phyloP scores from a whole-genome alignment of 2,329 filamentous ascomycete species.

The Botrytis pseudocinerea region DNA sequence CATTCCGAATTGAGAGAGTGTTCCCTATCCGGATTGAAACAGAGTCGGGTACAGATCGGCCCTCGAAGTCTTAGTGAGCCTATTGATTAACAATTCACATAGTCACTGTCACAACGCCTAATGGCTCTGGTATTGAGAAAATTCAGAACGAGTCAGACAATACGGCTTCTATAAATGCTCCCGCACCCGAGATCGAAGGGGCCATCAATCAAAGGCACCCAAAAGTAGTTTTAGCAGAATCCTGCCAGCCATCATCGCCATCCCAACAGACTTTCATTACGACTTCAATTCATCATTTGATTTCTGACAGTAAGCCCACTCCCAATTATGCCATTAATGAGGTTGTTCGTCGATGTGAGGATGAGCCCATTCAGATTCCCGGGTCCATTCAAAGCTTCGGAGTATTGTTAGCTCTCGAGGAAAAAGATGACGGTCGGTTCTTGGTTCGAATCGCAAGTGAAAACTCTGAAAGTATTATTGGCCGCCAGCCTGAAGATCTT shows the following conservation, averaged over 20 bases:
- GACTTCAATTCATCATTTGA: constrained; percentile 12
- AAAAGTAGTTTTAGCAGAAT: not conserved
- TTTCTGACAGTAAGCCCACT: constrained; percentile 3
- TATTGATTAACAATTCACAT: not conserved
- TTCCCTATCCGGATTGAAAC: constrained; percentile 24
- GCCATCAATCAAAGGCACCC: constrained; percentile 4
- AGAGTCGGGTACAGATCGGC: not conserved
- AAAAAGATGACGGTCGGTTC: constrained; percentile 67
- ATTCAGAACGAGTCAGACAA: not conserved
- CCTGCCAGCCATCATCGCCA: not conserved
- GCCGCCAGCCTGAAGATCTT: constrained; percentile 72
- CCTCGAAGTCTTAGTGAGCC: too few species aligned
- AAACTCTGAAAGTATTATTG: constrained; percentile 73
- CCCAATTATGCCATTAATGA: not conserved
- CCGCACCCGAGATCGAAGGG: not conserved
- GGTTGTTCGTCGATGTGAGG: constrained; percentile 63
- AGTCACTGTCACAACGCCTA: not conserved
- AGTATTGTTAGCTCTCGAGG: constrained; percentile 71
- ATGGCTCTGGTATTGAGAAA: not conserved
- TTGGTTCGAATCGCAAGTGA: constrained; percentile 75
- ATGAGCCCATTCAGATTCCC: constrained; percentile 80
- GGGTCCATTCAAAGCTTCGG: constrained; percentile 69
- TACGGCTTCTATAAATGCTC: not conserved
- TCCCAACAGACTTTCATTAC: constrained; percentile 7
- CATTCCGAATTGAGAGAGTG: constrained; percentile 19